Evolutionary conservation across 2,329 filamentous ascomycete genomes (phyloP).

Genomic region (Alternaria brassicicola): DNA sequence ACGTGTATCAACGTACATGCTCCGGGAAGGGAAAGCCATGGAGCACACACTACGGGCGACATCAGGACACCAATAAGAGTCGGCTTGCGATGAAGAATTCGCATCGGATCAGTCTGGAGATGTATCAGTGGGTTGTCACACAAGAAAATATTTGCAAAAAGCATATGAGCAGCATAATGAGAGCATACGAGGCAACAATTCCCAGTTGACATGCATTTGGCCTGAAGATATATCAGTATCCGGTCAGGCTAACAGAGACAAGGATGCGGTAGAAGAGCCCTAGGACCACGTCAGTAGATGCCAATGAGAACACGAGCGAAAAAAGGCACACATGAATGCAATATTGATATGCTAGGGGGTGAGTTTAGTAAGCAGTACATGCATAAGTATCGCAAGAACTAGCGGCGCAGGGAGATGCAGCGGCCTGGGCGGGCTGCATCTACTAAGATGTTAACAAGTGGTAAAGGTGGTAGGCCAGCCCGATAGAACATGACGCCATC

Average conservation of each 20-base stretch:
- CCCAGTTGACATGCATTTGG: not conserved
- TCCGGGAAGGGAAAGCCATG: not conserved
- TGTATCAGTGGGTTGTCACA: not conserved
- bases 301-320: not conserved
- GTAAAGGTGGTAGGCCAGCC: not conserved
- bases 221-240: not conserved
- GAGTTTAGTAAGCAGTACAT: not conserved
- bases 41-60: not conserved
- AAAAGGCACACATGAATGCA: not conserved
- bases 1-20: not conserved
- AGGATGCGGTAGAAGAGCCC: not conserved
- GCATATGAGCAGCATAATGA: not conserved
- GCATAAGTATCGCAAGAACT: not conserved
- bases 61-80: not conserved
- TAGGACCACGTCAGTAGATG: not conserved
- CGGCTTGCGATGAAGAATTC: not conserved
- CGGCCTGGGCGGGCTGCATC: not conserved
- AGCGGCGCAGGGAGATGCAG: not conserved
- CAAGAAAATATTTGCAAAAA: not conserved
- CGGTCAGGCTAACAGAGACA: not conserved
- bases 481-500: not conserved
- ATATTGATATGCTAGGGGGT: not conserved
- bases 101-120: not conserved
- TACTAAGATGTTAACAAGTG: not conserved
- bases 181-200: not conserved